Evolutionary conservation across 495 filamentous ascomycete genomes (phyloP).

Genomic region (Penicillium silybi): DNA sequence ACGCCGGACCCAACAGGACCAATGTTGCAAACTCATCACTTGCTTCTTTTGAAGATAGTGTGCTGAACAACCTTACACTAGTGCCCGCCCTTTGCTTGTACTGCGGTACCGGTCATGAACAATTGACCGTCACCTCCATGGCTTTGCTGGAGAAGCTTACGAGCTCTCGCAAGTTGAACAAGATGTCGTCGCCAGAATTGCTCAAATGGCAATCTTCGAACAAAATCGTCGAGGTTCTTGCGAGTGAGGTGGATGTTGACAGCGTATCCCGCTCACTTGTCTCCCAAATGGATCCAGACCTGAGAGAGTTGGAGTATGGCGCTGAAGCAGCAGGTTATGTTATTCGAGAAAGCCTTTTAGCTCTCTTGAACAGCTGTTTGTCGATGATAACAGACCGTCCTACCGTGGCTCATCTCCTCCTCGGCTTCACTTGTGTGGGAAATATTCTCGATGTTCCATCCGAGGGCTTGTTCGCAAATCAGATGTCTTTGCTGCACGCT

Average conservation of each 20-base stretch:
- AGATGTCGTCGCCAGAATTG: slow-evolving; percentile 41
- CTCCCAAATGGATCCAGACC: slow-evolving; percentile 56
- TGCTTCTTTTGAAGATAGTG: slow-evolving; percentile 84
- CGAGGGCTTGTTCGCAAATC: slow-evolving; percentile 59
- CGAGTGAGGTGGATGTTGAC: slow-evolving; percentile 65
- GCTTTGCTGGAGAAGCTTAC: slow-evolving; percentile 79
- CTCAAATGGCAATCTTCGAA: slow-evolving; percentile 58
- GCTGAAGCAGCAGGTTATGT: slow-evolving; percentile 61
- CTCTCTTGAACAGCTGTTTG: slow-evolving; percentile 77
- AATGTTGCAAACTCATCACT: slow-evolving; percentile 68
- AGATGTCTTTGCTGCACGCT: slow-evolving; percentile 76
- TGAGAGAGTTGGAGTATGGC: slow-evolving; percentile 61
- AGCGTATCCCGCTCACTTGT: slow-evolving; percentile 64
- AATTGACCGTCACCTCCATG: slow-evolving; percentile 72
- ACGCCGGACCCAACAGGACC: slow-evolving; percentile 38
- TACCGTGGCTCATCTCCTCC: slow-evolving; percentile 81
- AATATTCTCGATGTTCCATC: slow-evolving; percentile 60
- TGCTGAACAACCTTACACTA: slow-evolving; percentile 72
- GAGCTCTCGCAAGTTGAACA: slow-evolving; percentile 69
- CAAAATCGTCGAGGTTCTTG: slow-evolving; percentile 75
- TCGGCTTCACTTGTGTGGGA: slow-evolving; percentile 76
- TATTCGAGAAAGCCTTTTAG: slow-evolving; percentile 73
- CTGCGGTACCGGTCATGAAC: slow-evolving; percentile 71
- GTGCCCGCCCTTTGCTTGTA: slow-evolving; percentile 78
- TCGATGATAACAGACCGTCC: slow-evolving; percentile 64